Conservation (phyloP, 2,329 filamentous ascomycete species). For the Fusarium buxicola region DNA sequence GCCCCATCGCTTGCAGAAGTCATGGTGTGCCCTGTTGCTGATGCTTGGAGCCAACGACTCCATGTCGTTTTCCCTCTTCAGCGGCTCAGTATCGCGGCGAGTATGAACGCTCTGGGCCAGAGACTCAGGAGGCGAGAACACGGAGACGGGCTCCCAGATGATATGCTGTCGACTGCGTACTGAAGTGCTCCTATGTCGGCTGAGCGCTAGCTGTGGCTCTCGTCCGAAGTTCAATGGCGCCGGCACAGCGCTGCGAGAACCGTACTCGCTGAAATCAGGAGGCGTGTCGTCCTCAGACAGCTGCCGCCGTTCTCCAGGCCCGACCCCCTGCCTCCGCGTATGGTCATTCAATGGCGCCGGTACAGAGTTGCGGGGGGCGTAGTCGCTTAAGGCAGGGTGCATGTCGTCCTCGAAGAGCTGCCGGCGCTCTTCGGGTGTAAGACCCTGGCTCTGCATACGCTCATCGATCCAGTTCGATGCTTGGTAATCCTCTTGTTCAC, state of each 20-base stretch:
- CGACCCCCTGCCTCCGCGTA: background rate
- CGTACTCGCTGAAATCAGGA: conserved; percentile 22
- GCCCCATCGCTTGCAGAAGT: conserved; percentile 21
- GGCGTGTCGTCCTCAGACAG: background rate
- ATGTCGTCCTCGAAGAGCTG: conserved; percentile 22
- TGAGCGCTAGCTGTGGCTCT: background rate
- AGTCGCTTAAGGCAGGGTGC: conserved; percentile 39
- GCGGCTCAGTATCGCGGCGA: background rate
- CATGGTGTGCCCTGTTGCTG: conserved; percentile 17
- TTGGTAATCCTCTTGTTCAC: conserved; percentile 5
- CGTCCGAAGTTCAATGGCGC: conserved; percentile 7
- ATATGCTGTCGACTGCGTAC: background rate
- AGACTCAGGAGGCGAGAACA: conserved; percentile 15
- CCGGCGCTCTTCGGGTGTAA: conserved; percentile 20
- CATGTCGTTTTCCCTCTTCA: background rate
- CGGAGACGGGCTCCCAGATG: conserved; percentile 26
- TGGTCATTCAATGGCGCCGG: conserved; percentile 2
- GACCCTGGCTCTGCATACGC: conserved; percentile 18
- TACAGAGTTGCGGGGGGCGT: conserved; percentile 3
- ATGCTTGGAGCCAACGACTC: conserved; percentile 1
- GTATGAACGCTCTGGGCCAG: background rate
- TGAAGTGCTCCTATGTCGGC: background rate
- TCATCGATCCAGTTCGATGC: conserved; percentile 34
- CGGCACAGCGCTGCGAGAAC: conserved; percentile 16
- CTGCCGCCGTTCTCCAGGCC: background rate